These are phyloP conservation scores for Drechslera avenae DNA, from an alignment of 2,329 filamentous ascomycete species.

Conservation along the genomic window DNA sequence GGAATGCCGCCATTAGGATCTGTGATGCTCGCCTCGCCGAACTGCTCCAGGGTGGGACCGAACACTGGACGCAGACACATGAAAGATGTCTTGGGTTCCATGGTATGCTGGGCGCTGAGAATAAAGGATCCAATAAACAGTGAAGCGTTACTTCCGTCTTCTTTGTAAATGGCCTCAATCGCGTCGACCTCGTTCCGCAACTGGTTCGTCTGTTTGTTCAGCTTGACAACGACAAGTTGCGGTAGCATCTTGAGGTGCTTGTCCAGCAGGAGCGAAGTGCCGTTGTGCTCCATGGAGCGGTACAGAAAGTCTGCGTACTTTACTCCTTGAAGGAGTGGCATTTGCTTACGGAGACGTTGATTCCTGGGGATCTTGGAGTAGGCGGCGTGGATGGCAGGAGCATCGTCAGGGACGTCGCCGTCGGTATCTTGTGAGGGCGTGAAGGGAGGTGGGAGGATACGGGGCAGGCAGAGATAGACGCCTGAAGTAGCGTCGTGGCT, in stretches of 20 bases:
- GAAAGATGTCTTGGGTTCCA: constrained; percentile 2
- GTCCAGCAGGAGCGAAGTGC: not conserved
- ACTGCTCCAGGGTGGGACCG: constrained; percentile 12
- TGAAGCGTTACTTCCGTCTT: not conserved
- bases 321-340: not conserved
- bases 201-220: not conserved
- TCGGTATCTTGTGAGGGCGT: not conserved
- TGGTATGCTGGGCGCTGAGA: constrained; percentile 1
- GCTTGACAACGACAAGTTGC: constrained; percentile 10
- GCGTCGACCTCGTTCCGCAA: not conserved
- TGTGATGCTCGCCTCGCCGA: constrained; percentile 3
- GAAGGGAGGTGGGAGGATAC: not conserved
- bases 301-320: not conserved
- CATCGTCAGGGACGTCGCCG: not conserved
- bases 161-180: not conserved
- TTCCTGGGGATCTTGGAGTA: not conserved
- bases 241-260: not conserved
- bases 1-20: not conserved
- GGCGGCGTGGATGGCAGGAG: not conserved
- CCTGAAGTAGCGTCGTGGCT: not conserved
- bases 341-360: constrained; percentile 1
- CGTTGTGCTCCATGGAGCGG: not conserved
- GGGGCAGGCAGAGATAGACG: constrained; percentile 14
- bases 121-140: constrained; percentile 6
- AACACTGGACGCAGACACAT: constrained; percentile 16